These are phyloP conservation scores for Chloris gayana DNA, from an alignment of 176 grass and related monocot genomes.

Conservation along the genomic window DNA sequence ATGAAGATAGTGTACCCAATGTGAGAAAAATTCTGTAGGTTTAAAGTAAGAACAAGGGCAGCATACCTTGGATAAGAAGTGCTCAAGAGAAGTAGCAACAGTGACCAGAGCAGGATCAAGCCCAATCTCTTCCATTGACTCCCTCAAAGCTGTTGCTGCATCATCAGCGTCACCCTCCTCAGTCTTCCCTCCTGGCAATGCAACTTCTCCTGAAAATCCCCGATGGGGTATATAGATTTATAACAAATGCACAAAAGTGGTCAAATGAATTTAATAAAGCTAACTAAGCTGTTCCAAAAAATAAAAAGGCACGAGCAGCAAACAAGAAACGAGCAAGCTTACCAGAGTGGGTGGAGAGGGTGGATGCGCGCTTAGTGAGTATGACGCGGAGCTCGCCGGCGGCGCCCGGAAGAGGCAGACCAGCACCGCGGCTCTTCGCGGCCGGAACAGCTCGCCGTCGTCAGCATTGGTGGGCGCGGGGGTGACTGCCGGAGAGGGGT, in stretches of 20 bases:
- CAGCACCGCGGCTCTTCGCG: slow-evolving; percentile 62
- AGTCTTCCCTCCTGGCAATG: slow-evolving; percentile 74
- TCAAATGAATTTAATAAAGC: not conserved
- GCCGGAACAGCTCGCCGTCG: slow-evolving; percentile 40
- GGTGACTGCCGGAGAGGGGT: not conserved
- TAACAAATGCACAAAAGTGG: not conserved
- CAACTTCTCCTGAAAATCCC: slow-evolving; percentile 60
- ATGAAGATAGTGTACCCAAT: not conserved
- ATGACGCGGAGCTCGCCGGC: slow-evolving; percentile 67
- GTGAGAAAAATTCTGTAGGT: not conserved
- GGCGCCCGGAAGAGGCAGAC: slow-evolving; percentile 64
- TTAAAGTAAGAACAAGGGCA: not conserved
- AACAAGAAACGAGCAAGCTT: not conserved
- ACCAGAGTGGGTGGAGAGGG: slow-evolving; percentile 74
- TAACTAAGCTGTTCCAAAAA: not conserved
- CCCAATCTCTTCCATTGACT: slow-evolving; percentile 75
- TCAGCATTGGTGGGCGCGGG: not conserved
- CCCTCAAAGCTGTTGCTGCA: slow-evolving; percentile 62
- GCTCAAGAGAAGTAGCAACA: slow-evolving; percentile 56
- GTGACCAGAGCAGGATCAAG: slow-evolving; percentile 62
- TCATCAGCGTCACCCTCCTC: slow-evolving; percentile 74
- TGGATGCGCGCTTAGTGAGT: slow-evolving; percentile 69
- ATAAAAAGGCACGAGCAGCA: not conserved
- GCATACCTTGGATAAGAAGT: slow-evolving; percentile 64
- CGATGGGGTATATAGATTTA: not conserved